Evolutionary conservation across 176 grass and related monocot species (phyloP).

Genomic region (Tuctoria greenei): DNA sequence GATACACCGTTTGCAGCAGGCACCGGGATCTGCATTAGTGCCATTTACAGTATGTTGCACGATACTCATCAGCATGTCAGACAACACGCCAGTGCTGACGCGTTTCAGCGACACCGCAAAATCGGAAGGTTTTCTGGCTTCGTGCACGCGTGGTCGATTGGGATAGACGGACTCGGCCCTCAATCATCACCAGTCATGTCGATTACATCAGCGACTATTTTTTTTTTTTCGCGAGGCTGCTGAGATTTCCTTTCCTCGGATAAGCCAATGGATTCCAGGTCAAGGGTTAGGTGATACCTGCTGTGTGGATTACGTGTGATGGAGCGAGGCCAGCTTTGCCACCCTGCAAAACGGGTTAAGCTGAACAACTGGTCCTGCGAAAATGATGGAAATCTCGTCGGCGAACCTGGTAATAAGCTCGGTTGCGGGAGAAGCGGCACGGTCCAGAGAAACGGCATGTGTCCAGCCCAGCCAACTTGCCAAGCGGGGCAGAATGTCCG

Average conservation of each 20-base stretch:
- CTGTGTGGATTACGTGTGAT: not conserved
- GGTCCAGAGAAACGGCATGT: slow-evolving; percentile 9
- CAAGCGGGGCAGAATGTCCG: not conserved
- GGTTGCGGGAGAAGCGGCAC: not conserved
- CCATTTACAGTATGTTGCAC: too few relatives aligned
- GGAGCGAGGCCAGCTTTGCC: not conserved
- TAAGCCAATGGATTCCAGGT: not conserved
- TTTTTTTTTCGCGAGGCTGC: not conserved
- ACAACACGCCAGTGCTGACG: not conserved
- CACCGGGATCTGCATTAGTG: too few relatives aligned
- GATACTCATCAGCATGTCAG: too few relatives aligned
- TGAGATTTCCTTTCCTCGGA: not conserved
- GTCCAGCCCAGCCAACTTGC: not conserved
- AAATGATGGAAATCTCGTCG: not conserved
- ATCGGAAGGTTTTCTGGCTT: too few relatives aligned
- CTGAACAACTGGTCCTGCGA: slow-evolving; percentile 9
- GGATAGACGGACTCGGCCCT: too few relatives aligned
- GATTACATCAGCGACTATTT: too few relatives aligned
- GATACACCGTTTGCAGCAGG: too few relatives aligned
- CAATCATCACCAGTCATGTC: not conserved
- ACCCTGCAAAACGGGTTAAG: not conserved
- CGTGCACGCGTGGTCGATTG: too few relatives aligned
- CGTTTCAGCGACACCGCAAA: too few relatives aligned
- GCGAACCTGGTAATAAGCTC: not conserved
- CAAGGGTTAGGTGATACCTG: slow-evolving; percentile 23